Conservation (phyloP, 1,284 basidiomycete species). For the Ganoderma sinense region DNA sequence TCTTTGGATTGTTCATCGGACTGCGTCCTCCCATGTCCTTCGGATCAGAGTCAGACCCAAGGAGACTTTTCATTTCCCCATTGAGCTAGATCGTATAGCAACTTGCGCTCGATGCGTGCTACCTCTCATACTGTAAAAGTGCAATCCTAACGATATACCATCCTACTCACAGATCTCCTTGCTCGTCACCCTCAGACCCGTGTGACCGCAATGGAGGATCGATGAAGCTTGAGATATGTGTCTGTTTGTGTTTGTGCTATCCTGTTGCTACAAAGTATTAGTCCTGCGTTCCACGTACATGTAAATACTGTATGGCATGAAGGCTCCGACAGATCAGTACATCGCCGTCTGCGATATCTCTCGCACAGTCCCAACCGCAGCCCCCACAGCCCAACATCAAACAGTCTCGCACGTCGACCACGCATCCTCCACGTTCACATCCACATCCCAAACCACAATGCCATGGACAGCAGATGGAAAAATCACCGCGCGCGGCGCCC, state of each 20-base stretch:
- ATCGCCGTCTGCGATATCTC: not conserved
- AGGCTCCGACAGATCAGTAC: slow-evolving; percentile 9
- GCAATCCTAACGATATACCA: slow-evolving; percentile 24
- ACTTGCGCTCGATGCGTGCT: slow-evolving; percentile 8
- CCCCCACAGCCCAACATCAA: slow-evolving; percentile 12
- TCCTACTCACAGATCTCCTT: not conserved
- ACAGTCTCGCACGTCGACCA: not conserved
- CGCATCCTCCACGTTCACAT: not conserved
- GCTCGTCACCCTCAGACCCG: not conserved
- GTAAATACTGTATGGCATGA: slow-evolving; percentile 21
- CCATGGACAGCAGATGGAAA: not conserved
- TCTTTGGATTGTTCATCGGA: slow-evolving; percentile 22
- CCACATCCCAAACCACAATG: not conserved
- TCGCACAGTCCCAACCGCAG: slow-evolving; percentile 10
- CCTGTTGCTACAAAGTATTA: slow-evolving; percentile 35
- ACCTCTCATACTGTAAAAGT: slow-evolving; percentile 18
- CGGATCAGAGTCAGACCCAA: slow-evolving; percentile 23
- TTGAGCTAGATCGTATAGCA: slow-evolving; percentile 5
- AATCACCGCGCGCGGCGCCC: slow-evolving; percentile 37
- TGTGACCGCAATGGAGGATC: not conserved
- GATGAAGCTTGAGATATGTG: slow-evolving; percentile 13
- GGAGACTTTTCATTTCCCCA: slow-evolving; percentile 15
- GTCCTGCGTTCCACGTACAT: slow-evolving; percentile 24
- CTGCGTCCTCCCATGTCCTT: slow-evolving; percentile 23
- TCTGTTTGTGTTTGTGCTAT: slow-evolving; percentile 17